Base-by-base conservation (phyloP, 768 basidiomycete genomes). In the Crepidotus variabilis region DNA sequence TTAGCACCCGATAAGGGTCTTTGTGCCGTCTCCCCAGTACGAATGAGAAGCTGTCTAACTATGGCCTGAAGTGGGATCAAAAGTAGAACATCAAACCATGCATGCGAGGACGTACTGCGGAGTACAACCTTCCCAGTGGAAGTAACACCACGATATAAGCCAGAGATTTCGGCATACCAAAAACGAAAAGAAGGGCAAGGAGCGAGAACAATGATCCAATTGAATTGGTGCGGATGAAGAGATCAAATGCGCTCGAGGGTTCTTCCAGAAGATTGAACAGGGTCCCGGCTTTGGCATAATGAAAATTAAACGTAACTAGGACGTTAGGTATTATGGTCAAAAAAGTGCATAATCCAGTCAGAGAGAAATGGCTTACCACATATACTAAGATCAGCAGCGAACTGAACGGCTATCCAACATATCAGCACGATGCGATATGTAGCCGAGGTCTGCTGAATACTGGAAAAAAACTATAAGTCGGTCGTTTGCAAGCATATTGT, bases 41-140 rank as follows among this genome's bases (percentile, higher is more conserved):
- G 14, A 51, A 39, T 50, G 55, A 48, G 34, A 43, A 36, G 28
- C 20, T 16, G 33, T n/a, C 18, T 33, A 24, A 18, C 21, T 4
- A 55, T 11, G 4, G 39, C 13, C 39, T 43, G 39, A 11, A 43
- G 18, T 3, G 39, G 14, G 39, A 14, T 43, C 18, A 11, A 11
- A 16, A 3, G 4, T 11, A 11, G 39, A 11, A 43, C 39, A 43
- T 43, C 5, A 14, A 14, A 16, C 4, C 14, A 14, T 14, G 39
- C 18, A 43, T 20, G 18, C 5, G 39, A 43, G 13, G 18, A 43
- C 73, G 52, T 50, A 77, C 77, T 43, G 71, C 73, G 0, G 75
- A 72, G 56, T 78, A 78, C 47, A 79, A 67, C 16, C 76, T 72
- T 21, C 76, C 74, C 21, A 77, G 62, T 0, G 76, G 71, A 9